Base-by-base conservation (phyloP, 2,329 filamentous ascomycete genomes). In the Diplodia intermedia region DNA sequence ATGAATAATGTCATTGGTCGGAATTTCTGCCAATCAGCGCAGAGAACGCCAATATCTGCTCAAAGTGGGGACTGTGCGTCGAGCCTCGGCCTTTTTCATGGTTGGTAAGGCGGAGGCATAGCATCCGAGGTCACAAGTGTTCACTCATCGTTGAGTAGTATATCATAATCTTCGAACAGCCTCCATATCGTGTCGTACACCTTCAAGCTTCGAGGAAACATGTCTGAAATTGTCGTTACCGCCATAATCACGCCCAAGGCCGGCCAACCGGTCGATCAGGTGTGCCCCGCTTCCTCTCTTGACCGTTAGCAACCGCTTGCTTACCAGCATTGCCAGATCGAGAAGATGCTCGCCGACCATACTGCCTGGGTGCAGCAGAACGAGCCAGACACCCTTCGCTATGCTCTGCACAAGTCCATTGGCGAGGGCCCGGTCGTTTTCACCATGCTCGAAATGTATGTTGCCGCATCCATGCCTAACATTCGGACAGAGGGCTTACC, bases 401-500 rank as follows among this genome's bases (percentile, higher is more conserved):
- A 78, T 62, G 75, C 76, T 52, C 55, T 79, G 15, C 73, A 76
- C 23, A 74, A 73, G 43, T 73, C 78, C 52, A 71, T 69, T 6
- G 73, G 75, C 20, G 73, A 74, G 15, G 73, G 76, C 53, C 66
- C 70, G 20, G 74, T 76, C 0, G 68, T 69, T 0, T 74, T 78
- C 43, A 65, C 78, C 15, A 74, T 79, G 70, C 69, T 78, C 0
- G 77, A 79, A 67, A 78, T 74, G 75, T 78, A 69, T 47, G 74
- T 69, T 18, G 23, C 12, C 12, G 31, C 12, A 20, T 12, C 26
- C 11, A n/a, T 15, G n/a, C 29, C 23, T 1, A 33, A 3, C 20
- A n/a, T 26, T 18, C 14, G 43, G 20, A 9, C 53, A 29, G 4
- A 36, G 43, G 29, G 18, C 57, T 50, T n/a, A 53, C 54, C 52